These are phyloP conservation scores for Eucalyptus erythrocorys DNA, from an alignment of 345 rosid species.

Conservation along the genomic window DNA sequence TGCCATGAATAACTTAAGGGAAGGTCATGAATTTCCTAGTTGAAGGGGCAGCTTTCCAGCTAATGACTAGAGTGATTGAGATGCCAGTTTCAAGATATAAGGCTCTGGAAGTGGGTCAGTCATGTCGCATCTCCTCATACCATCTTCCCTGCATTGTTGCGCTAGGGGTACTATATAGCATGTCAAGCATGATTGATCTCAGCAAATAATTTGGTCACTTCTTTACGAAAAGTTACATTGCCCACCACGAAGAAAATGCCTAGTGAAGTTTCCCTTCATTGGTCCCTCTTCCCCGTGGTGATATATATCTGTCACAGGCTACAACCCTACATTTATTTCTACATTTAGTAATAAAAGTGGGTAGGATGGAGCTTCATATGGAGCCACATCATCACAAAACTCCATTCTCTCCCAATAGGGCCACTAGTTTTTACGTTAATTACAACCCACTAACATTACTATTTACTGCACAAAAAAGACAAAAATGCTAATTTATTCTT, in stretches of 20 bases:
- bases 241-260: neutral
- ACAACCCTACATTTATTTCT: neutral
- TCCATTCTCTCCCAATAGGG: neutral
- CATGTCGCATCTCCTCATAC: neutral
- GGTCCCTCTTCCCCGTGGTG: neutral
- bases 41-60: neutral
- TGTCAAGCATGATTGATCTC: neutral
- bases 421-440: neutral
- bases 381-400: neutral
- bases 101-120: neutral
- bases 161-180: neutral
- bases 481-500: neutral
- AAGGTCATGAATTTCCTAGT: neutral
- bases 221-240: neutral
- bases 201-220: neutral
- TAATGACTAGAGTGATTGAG: neutral
- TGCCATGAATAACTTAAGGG: neutral
- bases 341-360: neutral
- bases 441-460: neutral
- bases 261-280: neutral
- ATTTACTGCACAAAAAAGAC: neutral
- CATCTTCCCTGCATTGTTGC: neutral
- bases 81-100: neutral
- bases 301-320: neutral
- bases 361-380: neutral